phyloP scores from a whole-genome alignment of 768 basidiomycete species.

The Tubosaeta sp. region DNA sequence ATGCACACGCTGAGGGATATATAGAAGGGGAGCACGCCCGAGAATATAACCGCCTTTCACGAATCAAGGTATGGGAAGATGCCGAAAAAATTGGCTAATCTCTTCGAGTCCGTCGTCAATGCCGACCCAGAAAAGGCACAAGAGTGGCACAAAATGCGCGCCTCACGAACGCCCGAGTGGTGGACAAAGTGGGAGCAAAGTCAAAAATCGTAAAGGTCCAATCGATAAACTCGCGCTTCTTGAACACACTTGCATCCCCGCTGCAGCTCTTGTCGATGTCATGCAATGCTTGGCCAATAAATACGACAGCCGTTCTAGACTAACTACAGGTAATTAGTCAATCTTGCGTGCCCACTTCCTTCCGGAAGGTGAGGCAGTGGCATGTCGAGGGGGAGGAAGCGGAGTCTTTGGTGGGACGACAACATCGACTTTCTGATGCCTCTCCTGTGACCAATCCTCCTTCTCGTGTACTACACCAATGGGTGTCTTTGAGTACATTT shows the following conservation, averaged over 20 bases:
- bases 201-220: slow-evolving; percentile 10
- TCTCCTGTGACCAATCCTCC: slow-evolving; percentile 25
- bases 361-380: slow-evolving; percentile 43
- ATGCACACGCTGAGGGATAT: background rate
- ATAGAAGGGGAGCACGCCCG: slow-evolving; percentile 18
- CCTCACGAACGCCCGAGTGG: slow-evolving; percentile 23
- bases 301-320: slow-evolving; percentile 13
- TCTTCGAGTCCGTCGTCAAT: slow-evolving; percentile 25
- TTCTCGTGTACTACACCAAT: slow-evolving; percentile 26
- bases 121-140: slow-evolving; percentile 16
- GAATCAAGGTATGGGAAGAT: slow-evolving; percentile 8
- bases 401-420: slow-evolving; percentile 42
- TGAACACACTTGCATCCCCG: background rate
- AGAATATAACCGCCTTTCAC: slow-evolving; percentile 10
- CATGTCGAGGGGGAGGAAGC: slow-evolving; percentile 37
- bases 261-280: background rate
- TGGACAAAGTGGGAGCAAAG: slow-evolving; percentile 29
- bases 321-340: slow-evolving; percentile 41
- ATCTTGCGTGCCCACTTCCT: slow-evolving; percentile 75
- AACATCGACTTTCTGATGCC: slow-evolving; percentile 37
- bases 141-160: slow-evolving; percentile 24
- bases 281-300: slow-evolving; percentile 10
- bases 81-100: slow-evolving; percentile 11
- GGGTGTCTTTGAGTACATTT: slow-evolving; percentile 18
- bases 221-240: background rate